Conservation (phyloP, 139 green algal genomes). For the Dunaliella primolecta region DNA sequence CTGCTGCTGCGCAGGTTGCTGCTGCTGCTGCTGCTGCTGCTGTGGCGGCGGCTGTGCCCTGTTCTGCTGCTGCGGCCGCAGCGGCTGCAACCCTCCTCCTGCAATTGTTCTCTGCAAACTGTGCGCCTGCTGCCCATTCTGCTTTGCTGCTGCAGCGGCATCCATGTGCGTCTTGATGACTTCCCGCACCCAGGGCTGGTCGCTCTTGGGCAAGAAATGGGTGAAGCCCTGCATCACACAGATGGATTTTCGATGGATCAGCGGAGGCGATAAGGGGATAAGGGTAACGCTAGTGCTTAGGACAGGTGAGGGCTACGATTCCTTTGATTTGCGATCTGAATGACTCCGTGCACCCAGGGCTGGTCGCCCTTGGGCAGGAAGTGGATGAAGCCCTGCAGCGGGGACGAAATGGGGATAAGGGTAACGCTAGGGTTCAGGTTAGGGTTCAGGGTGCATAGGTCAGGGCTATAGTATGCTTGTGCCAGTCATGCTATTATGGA, state of each 20-base stretch:
- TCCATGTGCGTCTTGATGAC: constrained; percentile 28
- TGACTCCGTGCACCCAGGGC: constrained; percentile 39
- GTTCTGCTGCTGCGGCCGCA: too few species aligned
- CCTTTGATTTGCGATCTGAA: too few species aligned
- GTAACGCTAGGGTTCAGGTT: too few species aligned
- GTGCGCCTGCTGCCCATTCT: neutral
- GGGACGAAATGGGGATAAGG: too few species aligned
- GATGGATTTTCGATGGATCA: constrained; percentile 13
- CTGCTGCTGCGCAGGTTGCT: neutral
- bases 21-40: neutral
- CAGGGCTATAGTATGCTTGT: too few species aligned
- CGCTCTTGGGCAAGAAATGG: constrained; percentile 45
- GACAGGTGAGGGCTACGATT: too few species aligned
- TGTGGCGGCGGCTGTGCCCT: too few species aligned
- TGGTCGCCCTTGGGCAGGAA: constrained; percentile 52
- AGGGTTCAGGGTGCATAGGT: too few species aligned
- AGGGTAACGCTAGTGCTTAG: too few species aligned
- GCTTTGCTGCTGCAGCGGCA: neutral
- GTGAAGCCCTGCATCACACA: constrained; percentile 54
- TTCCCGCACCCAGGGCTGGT: constrained; percentile 43
- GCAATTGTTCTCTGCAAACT: neutral
- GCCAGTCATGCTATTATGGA: too few species aligned
- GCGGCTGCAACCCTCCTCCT: too few species aligned
- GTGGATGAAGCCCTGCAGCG: constrained; percentile 33
- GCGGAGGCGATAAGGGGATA: too few species aligned